Base-by-base conservation (phyloP, 257 asterid species). In the Oldenlandia corymbosa region DNA sequence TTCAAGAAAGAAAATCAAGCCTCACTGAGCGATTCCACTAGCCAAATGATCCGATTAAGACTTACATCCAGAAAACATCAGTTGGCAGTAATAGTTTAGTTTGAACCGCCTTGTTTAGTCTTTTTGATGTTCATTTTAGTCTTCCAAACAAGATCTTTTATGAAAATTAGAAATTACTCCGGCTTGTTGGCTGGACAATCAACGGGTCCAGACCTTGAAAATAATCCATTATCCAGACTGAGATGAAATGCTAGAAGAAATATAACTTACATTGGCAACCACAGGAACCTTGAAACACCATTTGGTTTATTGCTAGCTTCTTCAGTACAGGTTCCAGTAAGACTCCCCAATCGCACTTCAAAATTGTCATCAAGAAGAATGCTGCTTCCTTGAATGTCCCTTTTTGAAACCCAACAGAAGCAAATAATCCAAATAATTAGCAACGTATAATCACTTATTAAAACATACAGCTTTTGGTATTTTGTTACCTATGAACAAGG, bases 311-410 rank as follows among this genome's bases (percentile, higher is more conserved):
- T 30, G 11, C 18, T 4, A 2, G 7, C 10, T 53, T 55, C 62
- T 32, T 31, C 26, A 39, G 11, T n/a, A 43, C 64, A 55, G 3
- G 21, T 56, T 10, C 58, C 42, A 23, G 23, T 34, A 12, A 55
- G 64, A 57, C 71, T 66, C 2, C 64, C 71, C 21, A 66, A 5
- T 34, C 48, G 71, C 48, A 43, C 71, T 43, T 66, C 39, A 20
- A n/a, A n/a, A n/a, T n/a, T n/a, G n/a, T n/a, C n/a, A n/a, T n/a
- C n/a, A n/a, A n/a, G n/a, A n/a, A n/a, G n/a, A 28, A 54, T 53
- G 70, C 70, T 66, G 62, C 62, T 42, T 39, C 62, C 70, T 37
- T 55, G 71, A 43, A 66, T 17, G 31, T 66, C 64, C 18, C 71
- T 60, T 30, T 8, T 49, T 2, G 10, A 16, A 21, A 48, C 47